Conservation (phyloP, 2,329 filamentous ascomycete genomes). For the Fusarium armeniacum region DNA sequence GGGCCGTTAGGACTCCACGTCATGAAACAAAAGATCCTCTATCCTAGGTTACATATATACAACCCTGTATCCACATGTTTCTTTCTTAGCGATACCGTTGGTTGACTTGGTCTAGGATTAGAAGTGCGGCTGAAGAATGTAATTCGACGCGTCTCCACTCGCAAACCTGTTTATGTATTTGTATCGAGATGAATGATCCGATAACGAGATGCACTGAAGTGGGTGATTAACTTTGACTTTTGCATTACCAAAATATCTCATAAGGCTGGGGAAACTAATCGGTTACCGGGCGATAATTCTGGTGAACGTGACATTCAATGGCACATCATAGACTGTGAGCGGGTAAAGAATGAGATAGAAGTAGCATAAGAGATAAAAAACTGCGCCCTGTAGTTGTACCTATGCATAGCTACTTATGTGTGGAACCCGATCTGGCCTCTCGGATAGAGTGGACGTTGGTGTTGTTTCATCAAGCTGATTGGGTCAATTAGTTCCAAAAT, state of each 20-base stretch:
- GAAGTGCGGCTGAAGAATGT: slow-evolving; percentile 5
- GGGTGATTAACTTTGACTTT: neutral
- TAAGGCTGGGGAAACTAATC: too few relatives aligned
- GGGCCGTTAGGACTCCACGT: neutral
- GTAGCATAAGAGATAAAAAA: too few relatives aligned
- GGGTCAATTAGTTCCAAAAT: too few relatives aligned
- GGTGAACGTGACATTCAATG: too few relatives aligned
- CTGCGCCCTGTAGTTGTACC: too few relatives aligned
- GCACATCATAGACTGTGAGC: too few relatives aligned
- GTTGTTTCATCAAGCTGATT: too few relatives aligned
- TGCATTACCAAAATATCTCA: neutral
- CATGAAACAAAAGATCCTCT: slow-evolving; percentile 7
- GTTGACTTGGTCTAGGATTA: neutral
- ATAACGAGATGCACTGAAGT: neutral
- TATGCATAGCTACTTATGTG: too few relatives aligned
- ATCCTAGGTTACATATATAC: neutral
- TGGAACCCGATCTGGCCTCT: too few relatives aligned
- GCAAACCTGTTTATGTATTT: neutral
- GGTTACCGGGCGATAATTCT: too few relatives aligned
- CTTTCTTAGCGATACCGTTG: neutral
- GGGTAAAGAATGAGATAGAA: too few relatives aligned
- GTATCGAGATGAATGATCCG: neutral
- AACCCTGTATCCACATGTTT: neutral
- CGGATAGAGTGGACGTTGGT: too few relatives aligned
- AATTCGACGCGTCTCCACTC: neutral